Percentiles rank a stretch among this genome's conserved stretches.
phyloP scores from a whole-genome alignment of 148 eudicot species.

The Diospyros lotus region DNA sequence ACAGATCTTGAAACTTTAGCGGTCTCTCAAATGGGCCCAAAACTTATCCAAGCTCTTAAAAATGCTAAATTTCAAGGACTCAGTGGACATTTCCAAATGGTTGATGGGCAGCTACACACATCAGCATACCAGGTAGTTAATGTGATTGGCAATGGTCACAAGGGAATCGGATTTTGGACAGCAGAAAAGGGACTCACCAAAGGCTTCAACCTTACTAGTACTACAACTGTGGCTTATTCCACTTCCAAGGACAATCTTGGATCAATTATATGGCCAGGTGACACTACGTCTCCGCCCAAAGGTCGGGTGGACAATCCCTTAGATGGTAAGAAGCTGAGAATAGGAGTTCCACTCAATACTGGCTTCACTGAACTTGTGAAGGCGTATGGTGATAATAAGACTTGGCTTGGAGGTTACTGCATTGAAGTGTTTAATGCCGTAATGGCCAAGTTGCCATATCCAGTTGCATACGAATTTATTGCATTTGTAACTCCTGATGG shows the following conservation, averaged over 20 bases:
- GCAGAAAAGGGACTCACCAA: slow-evolving; percentile 7
- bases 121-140: slow-evolving; percentile 23
- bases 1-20: slow-evolving; percentile 16
- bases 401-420: slow-evolving; percentile 39
- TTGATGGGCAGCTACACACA: slow-evolving; percentile 20
- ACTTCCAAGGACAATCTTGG: slow-evolving; percentile 11
- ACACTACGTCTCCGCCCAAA: slow-evolving; percentile 18
- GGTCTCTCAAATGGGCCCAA: slow-evolving; percentile 22
- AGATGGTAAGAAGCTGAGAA: slow-evolving; percentile 33
- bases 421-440: slow-evolving; percentile 63
- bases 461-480: slow-evolving; percentile 43
- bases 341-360: slow-evolving; percentile 52
- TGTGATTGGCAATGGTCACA: slow-evolving; percentile 13
- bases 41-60: slow-evolving; percentile 20
- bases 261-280: slow-evolving; percentile 29
- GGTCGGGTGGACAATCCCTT: slow-evolving; percentile 39
- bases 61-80: slow-evolving; percentile 23
- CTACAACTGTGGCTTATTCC: not conserved
- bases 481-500: slow-evolving; percentile 33
- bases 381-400: slow-evolving; percentile 23
- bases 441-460: slow-evolving; percentile 38
- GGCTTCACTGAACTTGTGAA: slow-evolving; percentile 40
- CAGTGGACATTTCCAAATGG: slow-evolving; percentile 20
- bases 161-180: slow-evolving; percentile 29
- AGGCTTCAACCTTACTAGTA: not conserved